Base-by-base conservation (phyloP, 345 rosid genomes). In the Trapa incisa region DNA sequence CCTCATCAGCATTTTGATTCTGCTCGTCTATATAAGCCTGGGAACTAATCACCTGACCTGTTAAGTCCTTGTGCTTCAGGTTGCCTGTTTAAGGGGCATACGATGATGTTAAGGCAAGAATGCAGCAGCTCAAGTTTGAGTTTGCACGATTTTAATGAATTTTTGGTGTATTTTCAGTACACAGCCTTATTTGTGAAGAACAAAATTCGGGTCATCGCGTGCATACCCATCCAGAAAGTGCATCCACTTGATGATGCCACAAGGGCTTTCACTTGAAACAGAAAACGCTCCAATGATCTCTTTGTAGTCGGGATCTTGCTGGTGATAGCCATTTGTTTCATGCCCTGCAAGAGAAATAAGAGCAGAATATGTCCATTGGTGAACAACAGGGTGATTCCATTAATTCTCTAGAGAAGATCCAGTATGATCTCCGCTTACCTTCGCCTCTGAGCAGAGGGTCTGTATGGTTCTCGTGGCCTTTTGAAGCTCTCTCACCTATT, bases 221-320 rank as follows among this genome's bases (percentile, higher is more conserved):
- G 61, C 80, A 66, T 87, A 91, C 96, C 97, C 91, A 91, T 83
- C 96, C 96, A 91, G 78, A 88, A 91, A 69, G 86, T 83, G 77
- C 88, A 78, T 65, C 85, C 88, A 38, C 78, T 86, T 71, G 93
- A 70, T 65, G 88, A 71, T 71, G 82, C 76, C 74, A 85, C 89
- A 64, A 91, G 97, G 75, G 86, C 87, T 76, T 91, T 91, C 66
- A 91, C 96, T 42, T 75, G 81, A 77, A 91, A 91, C 75, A 91
- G 67, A 80, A 85, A 87, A 39, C 96, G 96, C 74, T 91, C 97
- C 83, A 91, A 68, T 36, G 97, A 80, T 72, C 91, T 81, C 74
- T 88, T 91, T 8, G 89, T 85, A 33, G 88, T 80, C 35, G 97
- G 93, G 72, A 91, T 75, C 80, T 86, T 91, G 79, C 93, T 76